These are phyloP conservation scores for Roridomyces roridus DNA, from an alignment of 768 basidiomycete species.

Conservation along the genomic window DNA sequence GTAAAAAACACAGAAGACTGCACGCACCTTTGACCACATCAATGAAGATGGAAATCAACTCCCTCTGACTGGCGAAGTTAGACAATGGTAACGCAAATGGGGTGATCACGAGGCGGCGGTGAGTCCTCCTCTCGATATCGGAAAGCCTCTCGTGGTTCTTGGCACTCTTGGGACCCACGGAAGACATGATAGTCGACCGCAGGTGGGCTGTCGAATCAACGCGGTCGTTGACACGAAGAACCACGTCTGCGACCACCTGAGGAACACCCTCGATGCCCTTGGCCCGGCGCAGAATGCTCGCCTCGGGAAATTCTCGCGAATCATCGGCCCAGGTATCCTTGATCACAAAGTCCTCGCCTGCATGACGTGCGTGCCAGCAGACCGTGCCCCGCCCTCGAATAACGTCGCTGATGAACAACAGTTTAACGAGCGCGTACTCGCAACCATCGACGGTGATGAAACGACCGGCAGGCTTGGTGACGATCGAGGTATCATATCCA, in stretches of 20 bases:
- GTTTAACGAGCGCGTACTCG: not conserved
- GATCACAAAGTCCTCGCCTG: conserved; percentile 6
- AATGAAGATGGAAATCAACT: conserved; percentile 5
- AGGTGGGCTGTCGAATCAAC: not conserved
- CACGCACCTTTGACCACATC: conserved; percentile 2
- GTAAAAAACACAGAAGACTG: not conserved
- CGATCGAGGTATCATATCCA: conserved; percentile 1
- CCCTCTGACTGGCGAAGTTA: not conserved
- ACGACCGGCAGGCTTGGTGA: not conserved
- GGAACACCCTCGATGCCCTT: not conserved
- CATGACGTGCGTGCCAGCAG: conserved; percentile 6
- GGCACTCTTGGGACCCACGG: too few relatives aligned
- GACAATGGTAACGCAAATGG: not conserved
- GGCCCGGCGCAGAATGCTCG: not conserved
- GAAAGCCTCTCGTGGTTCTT: too few relatives aligned
- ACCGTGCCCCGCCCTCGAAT: conserved; percentile 6
- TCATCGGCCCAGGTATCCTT: conserved; percentile 11
- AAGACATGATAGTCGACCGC: not conserved
- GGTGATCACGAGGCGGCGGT: conserved; percentile 8
- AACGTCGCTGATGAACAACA: conserved; percentile 4
- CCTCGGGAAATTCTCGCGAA: not conserved
- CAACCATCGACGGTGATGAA: not conserved
- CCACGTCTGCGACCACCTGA: conserved; percentile 1
- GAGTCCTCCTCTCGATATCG: not conserved
- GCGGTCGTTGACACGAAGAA: not conserved